These are phyloP conservation scores for Tricholoma terreum DNA, from an alignment of 768 basidiomycete species.

Conservation along the genomic window DNA sequence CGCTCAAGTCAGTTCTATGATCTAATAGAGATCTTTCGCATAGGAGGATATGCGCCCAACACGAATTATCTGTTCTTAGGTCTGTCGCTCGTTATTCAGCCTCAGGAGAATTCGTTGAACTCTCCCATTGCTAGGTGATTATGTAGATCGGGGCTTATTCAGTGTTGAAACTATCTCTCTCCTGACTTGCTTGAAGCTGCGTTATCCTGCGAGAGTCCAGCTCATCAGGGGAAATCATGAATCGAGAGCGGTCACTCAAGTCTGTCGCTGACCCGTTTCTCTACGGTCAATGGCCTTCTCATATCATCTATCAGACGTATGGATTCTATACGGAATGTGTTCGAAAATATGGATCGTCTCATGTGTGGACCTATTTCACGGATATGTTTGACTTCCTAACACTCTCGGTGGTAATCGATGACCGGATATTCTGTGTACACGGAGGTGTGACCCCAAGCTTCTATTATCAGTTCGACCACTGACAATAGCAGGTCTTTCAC, in stretches of 20 bases:
- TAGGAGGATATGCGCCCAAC: conserved; percentile 94
- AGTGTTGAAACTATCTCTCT: conserved; percentile 98
- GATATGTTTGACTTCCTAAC: conserved; percentile 99
- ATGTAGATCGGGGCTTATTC: conserved; percentile 96
- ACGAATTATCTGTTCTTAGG: conserved; percentile 99
- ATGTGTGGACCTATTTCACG: conserved; percentile 99
- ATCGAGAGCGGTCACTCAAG: conserved; percentile 96
- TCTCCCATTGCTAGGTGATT: conserved; percentile 68
- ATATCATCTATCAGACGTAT: conserved; percentile 68
- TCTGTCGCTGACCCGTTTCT: conserved; percentile 39
- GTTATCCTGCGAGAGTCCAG: conserved; percentile 96
- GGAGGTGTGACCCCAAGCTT: conserved; percentile 59
- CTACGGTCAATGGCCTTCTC: conserved; percentile 19
- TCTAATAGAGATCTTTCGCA: conserved; percentile 97
- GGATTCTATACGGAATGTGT: conserved; percentile 99
- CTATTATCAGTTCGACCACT: conserved; percentile 10
- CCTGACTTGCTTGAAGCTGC: conserved; percentile 91
- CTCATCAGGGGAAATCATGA: conserved; percentile 98
- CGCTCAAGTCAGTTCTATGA: conserved; percentile 95
- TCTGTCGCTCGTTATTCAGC: conserved; percentile 36
- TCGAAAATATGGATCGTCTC: conserved; percentile 92
- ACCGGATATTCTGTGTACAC: conserved; percentile 98
- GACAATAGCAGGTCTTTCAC: conserved; percentile 72
- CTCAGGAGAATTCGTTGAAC: conserved; percentile 4
- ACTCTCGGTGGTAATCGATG: conserved; percentile 96